Conservation (phyloP, 2,329 filamentous ascomycete genomes). For the Tolypocladium nubicola region DNA sequence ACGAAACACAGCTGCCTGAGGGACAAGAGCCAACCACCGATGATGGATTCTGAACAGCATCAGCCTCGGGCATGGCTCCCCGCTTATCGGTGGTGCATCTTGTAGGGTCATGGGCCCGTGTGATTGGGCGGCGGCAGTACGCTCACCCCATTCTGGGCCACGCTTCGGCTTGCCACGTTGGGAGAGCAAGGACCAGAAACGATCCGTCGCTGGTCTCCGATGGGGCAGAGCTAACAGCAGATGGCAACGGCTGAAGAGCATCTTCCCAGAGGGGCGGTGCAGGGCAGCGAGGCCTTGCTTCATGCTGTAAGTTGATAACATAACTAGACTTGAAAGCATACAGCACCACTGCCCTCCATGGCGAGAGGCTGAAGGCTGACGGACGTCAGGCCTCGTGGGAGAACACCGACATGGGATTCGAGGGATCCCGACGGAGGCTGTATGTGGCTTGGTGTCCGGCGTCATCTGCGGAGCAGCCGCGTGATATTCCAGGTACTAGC, state of each 20-base stretch:
- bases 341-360: not conserved
- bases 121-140: constrained; percentile 1
- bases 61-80: not conserved
- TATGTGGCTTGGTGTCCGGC: not conserved
- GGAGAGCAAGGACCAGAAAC: not conserved
- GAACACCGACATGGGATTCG: too few species aligned
- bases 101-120: not conserved
- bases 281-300: too few species aligned
- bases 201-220: not conserved
- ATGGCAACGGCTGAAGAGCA: too few species aligned
- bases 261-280: too few species aligned
- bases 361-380: not conserved
- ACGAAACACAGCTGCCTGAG: not conserved
- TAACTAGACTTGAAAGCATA: not conserved
- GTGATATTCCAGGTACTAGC: not conserved
- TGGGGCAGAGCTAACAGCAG: not conserved
- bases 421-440: not conserved
- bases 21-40: not conserved
- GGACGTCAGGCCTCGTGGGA: not conserved
- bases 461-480: not conserved
- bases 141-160: not conserved
- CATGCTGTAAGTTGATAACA: not conserved
- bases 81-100: not conserved
- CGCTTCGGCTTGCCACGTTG: constrained; percentile 1
- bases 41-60: not conserved